Conservation (phyloP, 2,329 filamentous ascomycete species). For the Immersiporthe knoxdaviesiana region DNA sequence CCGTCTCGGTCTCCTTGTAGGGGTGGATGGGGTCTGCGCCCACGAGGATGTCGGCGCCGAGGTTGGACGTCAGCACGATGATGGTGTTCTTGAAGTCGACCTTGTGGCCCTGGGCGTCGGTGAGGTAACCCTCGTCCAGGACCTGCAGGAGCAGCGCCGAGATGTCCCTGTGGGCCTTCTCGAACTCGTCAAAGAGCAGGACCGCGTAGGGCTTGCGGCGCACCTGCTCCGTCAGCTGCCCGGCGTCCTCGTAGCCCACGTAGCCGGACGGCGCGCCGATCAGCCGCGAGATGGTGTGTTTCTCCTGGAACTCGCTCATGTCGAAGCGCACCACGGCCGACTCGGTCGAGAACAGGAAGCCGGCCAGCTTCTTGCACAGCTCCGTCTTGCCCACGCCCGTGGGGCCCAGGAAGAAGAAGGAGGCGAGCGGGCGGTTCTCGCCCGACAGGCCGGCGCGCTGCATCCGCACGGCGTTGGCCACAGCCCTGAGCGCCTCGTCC, state of each 20-base stretch:
- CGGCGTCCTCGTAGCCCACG: slow-evolving; percentile 94
- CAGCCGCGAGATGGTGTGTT: slow-evolving; percentile 90
- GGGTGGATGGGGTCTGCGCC: slow-evolving; percentile 69
- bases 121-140: slow-evolving; percentile 93
- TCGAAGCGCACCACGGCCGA: slow-evolving; percentile 91
- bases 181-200: slow-evolving; percentile 94
- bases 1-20: slow-evolving; percentile 63
- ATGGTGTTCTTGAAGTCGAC: slow-evolving; percentile 97
- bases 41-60: slow-evolving; percentile 90
- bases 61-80: slow-evolving; percentile 93
- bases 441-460: slow-evolving; percentile 90
- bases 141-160: slow-evolving; percentile 90
- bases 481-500: slow-evolving; percentile 88
- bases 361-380: slow-evolving; percentile 92
- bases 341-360: slow-evolving; percentile 91
- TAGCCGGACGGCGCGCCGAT: slow-evolving; percentile 95
- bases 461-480: slow-evolving; percentile 90
- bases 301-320: slow-evolving; percentile 98
- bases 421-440: slow-evolving; percentile 88
- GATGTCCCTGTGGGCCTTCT: slow-evolving; percentile 96
- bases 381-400: slow-evolving; percentile 98
- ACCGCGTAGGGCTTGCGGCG: slow-evolving; percentile 94
- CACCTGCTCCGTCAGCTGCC: slow-evolving; percentile 93
- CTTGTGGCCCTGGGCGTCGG: slow-evolving; percentile 93
- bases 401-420: slow-evolving; percentile 96